A percentile compares a stretch with the other conserved stretches of the same genome.
phyloP scores from a whole-genome alignment of 441 rosid species.

The Adansonia grandidieri region DNA sequence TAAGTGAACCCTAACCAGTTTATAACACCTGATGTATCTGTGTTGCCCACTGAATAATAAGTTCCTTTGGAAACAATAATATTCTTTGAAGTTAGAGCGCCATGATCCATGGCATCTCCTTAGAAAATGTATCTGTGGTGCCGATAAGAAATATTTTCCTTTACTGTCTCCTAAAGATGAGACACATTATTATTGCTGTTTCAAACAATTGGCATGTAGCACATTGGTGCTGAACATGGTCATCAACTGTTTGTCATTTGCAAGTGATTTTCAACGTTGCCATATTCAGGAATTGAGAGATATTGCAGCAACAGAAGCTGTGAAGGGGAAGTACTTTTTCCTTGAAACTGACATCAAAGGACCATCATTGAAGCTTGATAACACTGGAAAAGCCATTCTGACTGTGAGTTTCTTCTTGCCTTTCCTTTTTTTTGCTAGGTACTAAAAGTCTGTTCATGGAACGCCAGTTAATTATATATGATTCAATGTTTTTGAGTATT shows the following conservation, averaged over 20 bases:
- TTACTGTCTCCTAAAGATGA: background rate
- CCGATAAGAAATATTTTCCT: slow-evolving; percentile 2
- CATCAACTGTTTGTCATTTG: slow-evolving; percentile 9
- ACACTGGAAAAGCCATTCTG: slow-evolving; percentile 85
- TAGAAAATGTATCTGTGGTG: background rate
- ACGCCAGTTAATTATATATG: background rate
- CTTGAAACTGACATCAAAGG: slow-evolving; percentile 89
- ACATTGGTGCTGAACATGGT: background rate
- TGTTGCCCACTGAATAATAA: slow-evolving; percentile 4
- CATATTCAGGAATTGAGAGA: slow-evolving; percentile 74
- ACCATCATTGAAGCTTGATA: slow-evolving; percentile 84
- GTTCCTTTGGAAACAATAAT: background rate
- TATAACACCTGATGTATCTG: background rate
- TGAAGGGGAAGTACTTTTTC: slow-evolving; percentile 82
- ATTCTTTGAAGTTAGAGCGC: slow-evolving; percentile 4
- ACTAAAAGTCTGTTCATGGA: background rate
- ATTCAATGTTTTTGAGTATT: background rate
- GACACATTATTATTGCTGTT: background rate
- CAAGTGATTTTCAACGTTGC: slow-evolving; percentile 21
- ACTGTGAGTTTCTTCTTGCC: slow-evolving; percentile 55
- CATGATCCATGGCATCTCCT: background rate
- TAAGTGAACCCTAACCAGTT: slow-evolving; percentile 40
- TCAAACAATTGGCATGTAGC: slow-evolving; percentile 18
- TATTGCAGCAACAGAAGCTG: slow-evolving; percentile 61
- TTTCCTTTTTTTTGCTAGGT: background rate